A percentile compares a stretch with the other conserved stretches of the same genome.
phyloP scores from a whole-genome alignment of 257 asterid genomes.

The Plectranthus barbatus region DNA sequence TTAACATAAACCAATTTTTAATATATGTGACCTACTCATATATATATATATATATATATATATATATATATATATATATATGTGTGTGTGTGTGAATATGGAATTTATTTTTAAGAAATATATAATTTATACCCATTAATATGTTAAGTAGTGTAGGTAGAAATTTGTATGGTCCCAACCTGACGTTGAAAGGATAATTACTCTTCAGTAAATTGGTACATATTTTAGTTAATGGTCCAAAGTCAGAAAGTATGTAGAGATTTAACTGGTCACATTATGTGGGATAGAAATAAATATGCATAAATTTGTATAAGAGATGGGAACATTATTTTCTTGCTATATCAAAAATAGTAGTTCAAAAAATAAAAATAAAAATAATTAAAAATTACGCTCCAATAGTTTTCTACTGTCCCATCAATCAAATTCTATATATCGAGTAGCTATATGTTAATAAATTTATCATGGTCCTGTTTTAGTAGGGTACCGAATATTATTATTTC shows the following conservation, averaged over 20 bases:
- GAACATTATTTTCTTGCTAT: not conserved
- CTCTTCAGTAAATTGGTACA: not conserved
- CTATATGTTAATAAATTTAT: not conserved
- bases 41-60: too few species aligned
- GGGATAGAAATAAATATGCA: not conserved
- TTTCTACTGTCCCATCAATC: slow-evolving; percentile 7
- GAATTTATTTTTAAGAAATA: too few species aligned
- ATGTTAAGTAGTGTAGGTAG: too few species aligned
- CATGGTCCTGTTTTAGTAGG: not conserved
- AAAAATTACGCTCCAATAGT: not conserved
- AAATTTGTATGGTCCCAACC: not conserved
- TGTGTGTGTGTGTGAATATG: too few species aligned
- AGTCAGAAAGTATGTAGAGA: not conserved
- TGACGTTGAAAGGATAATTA: not conserved
- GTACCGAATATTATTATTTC: not conserved
- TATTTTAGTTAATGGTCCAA: not conserved
- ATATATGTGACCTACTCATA: too few species aligned
- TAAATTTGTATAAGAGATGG: too few species aligned
- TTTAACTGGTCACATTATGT: not conserved
- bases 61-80: too few species aligned
- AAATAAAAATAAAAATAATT: too few species aligned
- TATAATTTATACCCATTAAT: too few species aligned
- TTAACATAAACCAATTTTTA: too few species aligned
- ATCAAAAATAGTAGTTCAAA: too few species aligned
- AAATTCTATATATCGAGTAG: not conserved